Conservation (phyloP, 2,329 filamentous ascomycete species). For the Fusarium algeriense region DNA sequence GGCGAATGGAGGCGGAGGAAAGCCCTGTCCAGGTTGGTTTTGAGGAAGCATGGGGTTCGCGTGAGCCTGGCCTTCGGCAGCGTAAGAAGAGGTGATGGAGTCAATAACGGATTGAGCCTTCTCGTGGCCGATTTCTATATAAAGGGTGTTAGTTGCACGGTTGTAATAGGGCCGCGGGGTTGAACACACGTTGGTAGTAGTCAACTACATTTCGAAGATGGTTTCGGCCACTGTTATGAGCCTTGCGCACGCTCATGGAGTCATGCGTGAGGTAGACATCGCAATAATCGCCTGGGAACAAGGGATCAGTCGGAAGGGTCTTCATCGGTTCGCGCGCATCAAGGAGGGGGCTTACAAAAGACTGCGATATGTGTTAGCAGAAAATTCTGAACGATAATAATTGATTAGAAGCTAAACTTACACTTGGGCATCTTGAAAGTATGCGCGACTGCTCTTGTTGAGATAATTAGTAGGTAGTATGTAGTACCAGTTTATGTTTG, state of each 20-base stretch:
- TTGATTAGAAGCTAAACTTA: constrained; percentile 62
- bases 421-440: constrained; percentile 85
- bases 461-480: constrained; percentile 21
- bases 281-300: constrained; percentile 85
- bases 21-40: constrained; percentile 70
- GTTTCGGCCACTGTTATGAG: constrained; percentile 96
- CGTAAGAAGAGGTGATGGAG: constrained; percentile 95
- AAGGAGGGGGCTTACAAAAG: constrained; percentile 40
- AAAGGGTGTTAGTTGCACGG: constrained; percentile 25
- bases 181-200: constrained; percentile 88
- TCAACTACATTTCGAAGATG: constrained; percentile 97
- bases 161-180: not conserved
- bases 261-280: constrained; percentile 99
- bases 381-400: constrained; percentile 26
- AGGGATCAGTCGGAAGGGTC: constrained; percentile 40
- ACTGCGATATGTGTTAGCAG: constrained; percentile 52
- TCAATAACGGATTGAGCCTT: constrained; percentile 99
- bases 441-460: constrained; percentile 27
- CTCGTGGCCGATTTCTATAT: constrained; percentile 94
- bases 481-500: constrained; percentile 12
- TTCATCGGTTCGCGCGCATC: constrained; percentile 18
- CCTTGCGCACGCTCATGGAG: constrained; percentile 99
- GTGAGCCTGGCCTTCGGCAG: constrained; percentile 88
- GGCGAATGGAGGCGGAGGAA: constrained; percentile 67
- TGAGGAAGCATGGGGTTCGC: constrained; percentile 86